phyloP scores from a whole-genome alignment of 2,329 filamentous ascomycete genomes.

The Cercospora sojina region DNA sequence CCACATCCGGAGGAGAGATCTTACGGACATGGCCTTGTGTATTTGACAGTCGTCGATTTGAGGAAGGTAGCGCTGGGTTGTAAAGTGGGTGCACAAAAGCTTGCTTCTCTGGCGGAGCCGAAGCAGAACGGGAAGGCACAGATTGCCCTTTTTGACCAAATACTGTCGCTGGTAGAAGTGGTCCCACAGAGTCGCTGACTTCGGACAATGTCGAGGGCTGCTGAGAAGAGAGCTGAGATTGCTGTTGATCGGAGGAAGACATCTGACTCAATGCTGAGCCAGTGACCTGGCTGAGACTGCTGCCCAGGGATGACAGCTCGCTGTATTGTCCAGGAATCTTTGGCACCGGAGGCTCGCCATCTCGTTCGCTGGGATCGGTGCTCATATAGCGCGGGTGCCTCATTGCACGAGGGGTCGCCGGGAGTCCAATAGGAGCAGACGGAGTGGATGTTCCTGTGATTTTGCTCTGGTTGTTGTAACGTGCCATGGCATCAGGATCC shows the following conservation, averaged over 20 bases:
- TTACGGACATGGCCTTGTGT: slow-evolving; percentile 43
- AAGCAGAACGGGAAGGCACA: slow-evolving; percentile 44
- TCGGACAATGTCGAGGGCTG: slow-evolving; percentile 36
- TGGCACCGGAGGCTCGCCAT: slow-evolving; percentile 54
- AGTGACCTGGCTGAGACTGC: slow-evolving; percentile 32
- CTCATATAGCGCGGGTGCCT: slow-evolving; percentile 70
- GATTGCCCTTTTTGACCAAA: slow-evolving; percentile 44
- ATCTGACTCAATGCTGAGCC: slow-evolving; percentile 35
- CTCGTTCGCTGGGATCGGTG: slow-evolving; percentile 52
- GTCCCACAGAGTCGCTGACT: slow-evolving; percentile 44
- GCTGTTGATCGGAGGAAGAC: slow-evolving; percentile 19
- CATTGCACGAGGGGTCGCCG: slow-evolving; percentile 90
- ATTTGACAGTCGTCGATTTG: slow-evolving; percentile 41
- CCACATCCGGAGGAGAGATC: slow-evolving; percentile 44
- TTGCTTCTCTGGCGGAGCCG: slow-evolving; percentile 49
- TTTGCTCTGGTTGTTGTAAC: slow-evolving; percentile 33
- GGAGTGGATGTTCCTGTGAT: slow-evolving; percentile 48
- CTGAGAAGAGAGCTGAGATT: slow-evolving; percentile 37
- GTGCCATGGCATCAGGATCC: slow-evolving; percentile 54
- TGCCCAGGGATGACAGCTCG: slow-evolving; percentile 32
- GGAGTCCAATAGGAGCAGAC: slow-evolving; percentile 68
- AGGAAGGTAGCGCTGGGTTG: slow-evolving; percentile 34
- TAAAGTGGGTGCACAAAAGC: slow-evolving; percentile 38
- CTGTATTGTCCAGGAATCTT: slow-evolving; percentile 54
- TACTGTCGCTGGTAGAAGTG: slow-evolving; percentile 49